Evolutionary conservation across 257 asterid genomes (phyloP).

Genomic region (Gynochthodes officinalis): DNA sequence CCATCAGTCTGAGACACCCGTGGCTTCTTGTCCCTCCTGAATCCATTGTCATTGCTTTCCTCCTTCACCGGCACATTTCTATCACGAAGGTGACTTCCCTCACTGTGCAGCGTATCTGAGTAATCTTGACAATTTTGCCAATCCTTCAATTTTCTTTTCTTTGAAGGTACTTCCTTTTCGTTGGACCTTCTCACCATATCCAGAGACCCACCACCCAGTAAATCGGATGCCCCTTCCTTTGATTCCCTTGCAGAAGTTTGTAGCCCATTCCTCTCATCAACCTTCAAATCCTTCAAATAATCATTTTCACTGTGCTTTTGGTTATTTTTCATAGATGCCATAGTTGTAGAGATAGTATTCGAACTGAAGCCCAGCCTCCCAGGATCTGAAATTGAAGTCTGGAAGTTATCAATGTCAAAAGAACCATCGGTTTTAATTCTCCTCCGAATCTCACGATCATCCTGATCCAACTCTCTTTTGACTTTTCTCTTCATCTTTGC

Average conservation of each 20-base stretch:
- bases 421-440: conserved; percentile 39
- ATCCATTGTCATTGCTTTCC: conserved; percentile 42
- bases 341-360: conserved; percentile 31
- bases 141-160: conserved; percentile 59
- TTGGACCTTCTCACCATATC: conserved; percentile 25
- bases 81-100: conserved; percentile 30
- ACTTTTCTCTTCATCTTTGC: conserved; percentile 46
- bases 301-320: conserved; percentile 31
- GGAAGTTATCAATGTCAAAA: conserved; percentile 26
- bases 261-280: conserved; percentile 29
- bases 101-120: conserved; percentile 24
- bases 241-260: conserved; percentile 37
- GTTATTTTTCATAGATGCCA: conserved; percentile 32
- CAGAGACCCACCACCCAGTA: conserved; percentile 31
- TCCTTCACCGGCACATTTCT: conserved; percentile 34
- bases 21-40: conserved; percentile 47
- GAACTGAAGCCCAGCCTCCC: conserved; percentile 24
- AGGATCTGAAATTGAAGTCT: conserved; percentile 30
- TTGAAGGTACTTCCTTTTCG: conserved; percentile 32
- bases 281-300: conserved; percentile 30
- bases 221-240: conserved; percentile 32
- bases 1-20: conserved; percentile 47
- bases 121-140: conserved; percentile 33
- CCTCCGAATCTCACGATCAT: conserved; percentile 35
- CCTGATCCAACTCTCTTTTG: conserved; percentile 46